Conservation (phyloP, 2,329 filamentous ascomycete species). For the Trichoderma citrinoviride region DNA sequence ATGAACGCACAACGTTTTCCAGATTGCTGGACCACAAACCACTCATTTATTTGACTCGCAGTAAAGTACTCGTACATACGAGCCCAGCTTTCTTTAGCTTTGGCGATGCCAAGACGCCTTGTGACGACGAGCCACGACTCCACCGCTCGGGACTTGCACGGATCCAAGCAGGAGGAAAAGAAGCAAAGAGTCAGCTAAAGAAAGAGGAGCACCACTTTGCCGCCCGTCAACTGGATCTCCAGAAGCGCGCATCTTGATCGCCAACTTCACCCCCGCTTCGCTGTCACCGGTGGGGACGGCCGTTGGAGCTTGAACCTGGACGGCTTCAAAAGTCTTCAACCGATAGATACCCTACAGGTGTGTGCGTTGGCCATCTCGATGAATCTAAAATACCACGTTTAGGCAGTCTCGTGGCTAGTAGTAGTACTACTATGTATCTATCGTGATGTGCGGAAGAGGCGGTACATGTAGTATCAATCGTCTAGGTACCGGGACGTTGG, state of each 20-base stretch:
- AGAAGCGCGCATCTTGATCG: constrained; percentile 17
- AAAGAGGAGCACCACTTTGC: not conserved
- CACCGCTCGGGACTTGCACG: constrained; percentile 11
- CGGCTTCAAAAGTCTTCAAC: not conserved
- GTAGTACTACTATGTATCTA: no score
- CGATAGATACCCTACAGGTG: no score
- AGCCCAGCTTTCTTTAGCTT: not conserved
- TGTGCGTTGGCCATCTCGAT: no score
- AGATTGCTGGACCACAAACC: no score
- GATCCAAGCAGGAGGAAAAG: not conserved
- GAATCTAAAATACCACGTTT: no score
- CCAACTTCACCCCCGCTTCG: constrained; percentile 15
- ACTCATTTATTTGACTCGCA: no score
- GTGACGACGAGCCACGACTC: constrained; percentile 16
- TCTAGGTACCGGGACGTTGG: no score
- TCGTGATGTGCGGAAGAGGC: no score
- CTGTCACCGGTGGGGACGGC: not conserved
- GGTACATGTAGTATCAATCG: no score
- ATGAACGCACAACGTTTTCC: no score
- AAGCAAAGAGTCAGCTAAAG: not conserved
- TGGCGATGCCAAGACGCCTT: constrained; percentile 10
- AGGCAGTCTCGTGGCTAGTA: no score
- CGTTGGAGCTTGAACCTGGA: not conserved
- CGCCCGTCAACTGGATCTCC: constrained; percentile 11
- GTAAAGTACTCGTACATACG: not conserved